Evolutionary conservation across 2,329 filamentous ascomycete species (phyloP).

Genomic region (Cladosporium cucumerinum): DNA sequence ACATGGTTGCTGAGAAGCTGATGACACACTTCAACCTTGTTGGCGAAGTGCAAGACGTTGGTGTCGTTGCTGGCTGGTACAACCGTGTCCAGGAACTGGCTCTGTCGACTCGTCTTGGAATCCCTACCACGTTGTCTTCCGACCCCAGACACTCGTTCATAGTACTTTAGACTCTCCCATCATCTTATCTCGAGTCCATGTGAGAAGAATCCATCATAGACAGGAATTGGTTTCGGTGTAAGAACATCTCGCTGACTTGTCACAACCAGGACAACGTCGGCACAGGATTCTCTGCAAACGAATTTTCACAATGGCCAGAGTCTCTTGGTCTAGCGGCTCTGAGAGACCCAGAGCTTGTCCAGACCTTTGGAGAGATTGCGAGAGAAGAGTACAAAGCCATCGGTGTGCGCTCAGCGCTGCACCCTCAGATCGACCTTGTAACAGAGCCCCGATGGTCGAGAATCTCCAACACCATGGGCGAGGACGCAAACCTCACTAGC

Average conservation of each 20-base stretch:
- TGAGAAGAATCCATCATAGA: not conserved
- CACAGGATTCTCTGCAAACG: slow-evolving; percentile 43
- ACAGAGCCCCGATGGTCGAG: slow-evolving; percentile 54
- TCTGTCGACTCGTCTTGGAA: slow-evolving; percentile 46
- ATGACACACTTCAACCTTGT: slow-evolving; percentile 50
- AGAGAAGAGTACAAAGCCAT: slow-evolving; percentile 47
- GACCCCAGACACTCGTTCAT: slow-evolving; percentile 49
- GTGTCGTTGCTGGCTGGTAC: slow-evolving; percentile 38
- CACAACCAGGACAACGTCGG: slow-evolving; percentile 37
- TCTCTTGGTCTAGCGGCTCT: slow-evolving; percentile 51
- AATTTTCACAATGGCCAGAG: slow-evolving; percentile 53
- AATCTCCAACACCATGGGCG: slow-evolving; percentile 47
- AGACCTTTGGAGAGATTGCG: slow-evolving; percentile 49
- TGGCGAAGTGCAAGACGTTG: slow-evolving; percentile 43
- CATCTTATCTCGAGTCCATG: no score
- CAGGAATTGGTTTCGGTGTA: no score
- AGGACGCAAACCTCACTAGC: slow-evolving; percentile 43
- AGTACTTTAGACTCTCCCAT: not conserved
- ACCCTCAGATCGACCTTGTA: slow-evolving; percentile 51
- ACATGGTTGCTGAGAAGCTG: slow-evolving; percentile 37
- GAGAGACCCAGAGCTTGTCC: slow-evolving; percentile 43
- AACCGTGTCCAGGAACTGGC: slow-evolving; percentile 45
- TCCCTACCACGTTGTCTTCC: slow-evolving; percentile 49
- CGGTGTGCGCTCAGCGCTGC: slow-evolving; percentile 47
- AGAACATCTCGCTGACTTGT: not conserved